These are phyloP conservation scores for Sporothrix inflata DNA, from an alignment of 2,329 filamentous ascomycete genomes.

Conservation along the genomic window DNA sequence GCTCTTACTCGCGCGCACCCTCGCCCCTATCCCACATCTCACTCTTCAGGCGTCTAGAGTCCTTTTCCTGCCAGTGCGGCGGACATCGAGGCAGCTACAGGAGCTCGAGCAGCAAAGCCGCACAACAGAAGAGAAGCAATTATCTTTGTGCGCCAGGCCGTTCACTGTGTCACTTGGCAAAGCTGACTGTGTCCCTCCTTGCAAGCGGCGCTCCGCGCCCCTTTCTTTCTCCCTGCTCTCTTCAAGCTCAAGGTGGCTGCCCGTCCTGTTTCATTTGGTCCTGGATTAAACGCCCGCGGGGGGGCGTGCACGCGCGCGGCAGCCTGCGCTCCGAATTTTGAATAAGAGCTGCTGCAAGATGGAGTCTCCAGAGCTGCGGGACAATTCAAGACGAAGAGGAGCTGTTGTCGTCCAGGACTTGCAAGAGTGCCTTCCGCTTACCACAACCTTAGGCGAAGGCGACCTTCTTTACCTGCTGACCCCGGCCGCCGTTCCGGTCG, in stretches of 20 bases:
- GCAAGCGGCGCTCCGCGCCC: neutral
- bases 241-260: slow-evolving; percentile 3
- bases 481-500: slow-evolving; percentile 55
- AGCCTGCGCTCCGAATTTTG: slow-evolving; percentile 4
- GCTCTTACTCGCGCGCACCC: neutral
- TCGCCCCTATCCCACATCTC: neutral
- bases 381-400: slow-evolving; percentile 34
- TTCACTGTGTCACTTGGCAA: neutral
- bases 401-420: slow-evolving; percentile 47
- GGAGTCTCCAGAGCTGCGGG: slow-evolving; percentile 33
- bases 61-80: neutral
- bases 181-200: neutral
- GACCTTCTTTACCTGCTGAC: slow-evolving; percentile 66
- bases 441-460: slow-evolving; percentile 49
- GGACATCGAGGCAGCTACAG: neutral
- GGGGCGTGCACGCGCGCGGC: slow-evolving; percentile 28
- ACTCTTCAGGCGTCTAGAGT: neutral
- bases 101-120: neutral
- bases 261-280: neutral
- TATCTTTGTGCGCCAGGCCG: neutral
- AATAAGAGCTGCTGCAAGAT: slow-evolving; percentile 21
- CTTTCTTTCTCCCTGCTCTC: neutral
- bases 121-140: neutral
- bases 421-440: slow-evolving; percentile 53
- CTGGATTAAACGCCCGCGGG: neutral